Base-by-base conservation (phyloP, 768 basidiomycete species). In the Phaeotremella fagi region DNA sequence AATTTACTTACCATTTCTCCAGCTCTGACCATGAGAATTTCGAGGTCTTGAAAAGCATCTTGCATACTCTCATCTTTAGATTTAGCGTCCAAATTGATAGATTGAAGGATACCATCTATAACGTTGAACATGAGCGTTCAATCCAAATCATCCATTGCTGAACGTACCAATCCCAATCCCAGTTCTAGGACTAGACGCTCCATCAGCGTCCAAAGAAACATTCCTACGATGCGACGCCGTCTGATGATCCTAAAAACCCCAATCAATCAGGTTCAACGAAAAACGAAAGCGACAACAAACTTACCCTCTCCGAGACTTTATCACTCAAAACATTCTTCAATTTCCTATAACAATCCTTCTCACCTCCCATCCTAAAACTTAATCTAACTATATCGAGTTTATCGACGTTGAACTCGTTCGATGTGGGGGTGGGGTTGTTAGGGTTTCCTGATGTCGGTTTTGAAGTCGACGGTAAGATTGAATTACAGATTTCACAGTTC, bases 351-450 rank as follows among this genome's bases (percentile, higher is more conserved):
- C 90, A 86, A 1, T 80, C 61, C 73, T 41, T 7, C 70, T 87
- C 90, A 0, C 92, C 92, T 2, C 92, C 90, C 70, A 84, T 88
- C 37, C 94, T 80, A 72, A 99, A 97, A 73, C 88, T 91, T 50
- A 99, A 70, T 60, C 87, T 86, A 44, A 95, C 81, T 52, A 85
- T 52, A 23, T 66, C 61, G 18, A 50, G 45, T 11, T 14, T 47
- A 16, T 5, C 48, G 37, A 53, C 31, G 47, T 33, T 44, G 31
- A 22, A 52, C 35, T 44, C 49, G 24, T 38, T 46, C 18, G 20
- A 22, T 16, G 22, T 37, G 18, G 7, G 22, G 16, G 31, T 33
- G 9, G 9, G 9, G 31, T 16, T 16, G 16, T 33, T 7, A 33
- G 9, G 9, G 16, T 7, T 33, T 7, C 9, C 31, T 12, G 38